Evolutionary conservation across 352 stramenopile genomes (phyloP), one percentile per base, ranked within the genome.

Genomic region (Phytopythium ostracodes): DNA sequence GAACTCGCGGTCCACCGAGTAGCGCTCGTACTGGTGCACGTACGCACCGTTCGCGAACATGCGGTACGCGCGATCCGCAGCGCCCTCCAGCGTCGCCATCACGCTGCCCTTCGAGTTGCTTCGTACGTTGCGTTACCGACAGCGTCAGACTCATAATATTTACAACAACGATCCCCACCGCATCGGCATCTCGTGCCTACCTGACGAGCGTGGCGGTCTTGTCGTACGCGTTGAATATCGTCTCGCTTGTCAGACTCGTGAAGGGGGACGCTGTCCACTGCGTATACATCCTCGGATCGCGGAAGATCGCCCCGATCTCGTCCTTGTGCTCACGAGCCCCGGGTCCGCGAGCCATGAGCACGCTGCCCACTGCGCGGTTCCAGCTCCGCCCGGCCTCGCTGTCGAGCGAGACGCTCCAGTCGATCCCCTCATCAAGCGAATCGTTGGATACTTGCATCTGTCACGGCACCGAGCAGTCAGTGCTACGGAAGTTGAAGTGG

Each of bases 1-100:
- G 54, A 85, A 89, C 6, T 72, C 73, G 24, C 72, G 60, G 25
- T 88, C 79, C 18, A 91, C 68, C 18, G 63, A 68, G 67, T 88
- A 69, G 12, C 70, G 76, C 18, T 69, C 65, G 60, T 91, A 92
- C 66, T 89, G 76, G 31, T 91, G 81, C 22, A 88, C 49, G 64
- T 88, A 91, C 27, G 81, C 81, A 24, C 72, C 68, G 38, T 83
- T 72, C 0, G 71, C 64, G 56, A 87, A 92, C 81, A 92, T 92
- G 11, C 83, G 65, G 49, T 89, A 71, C 15, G 77, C 79, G 36
- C 87, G 87, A 42, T 89, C 76, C 35, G 78, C 69, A 6, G 82
- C 87, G 12, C 60, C 72, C 25, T 62, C 59, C 20, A 92, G 60
- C 12, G 62, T 86, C 35, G 77, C 66, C 25, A 90, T 15, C 38